Evolutionary conservation across 2,329 filamentous ascomycete species (phyloP).

Genomic region (Nectriaceae sp.): DNA sequence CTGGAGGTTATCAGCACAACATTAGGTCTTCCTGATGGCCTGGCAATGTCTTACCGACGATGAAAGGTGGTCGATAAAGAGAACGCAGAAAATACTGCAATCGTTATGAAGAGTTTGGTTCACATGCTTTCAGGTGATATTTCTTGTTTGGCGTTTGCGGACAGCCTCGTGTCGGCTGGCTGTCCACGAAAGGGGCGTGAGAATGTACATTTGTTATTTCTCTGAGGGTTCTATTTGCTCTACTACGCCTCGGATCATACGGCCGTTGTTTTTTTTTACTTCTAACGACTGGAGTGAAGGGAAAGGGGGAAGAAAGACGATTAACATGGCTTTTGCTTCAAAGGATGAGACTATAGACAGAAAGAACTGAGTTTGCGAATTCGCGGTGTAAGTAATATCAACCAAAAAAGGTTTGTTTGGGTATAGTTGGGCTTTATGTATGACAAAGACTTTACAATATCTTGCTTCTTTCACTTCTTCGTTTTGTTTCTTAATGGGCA

Average conservation of each 20-base stretch:
- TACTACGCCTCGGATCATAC: slow-evolving; percentile 23
- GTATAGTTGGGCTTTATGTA: slow-evolving; percentile 36
- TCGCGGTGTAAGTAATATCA: slow-evolving; percentile 40
- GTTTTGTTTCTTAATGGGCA: slow-evolving; percentile 19
- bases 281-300: slow-evolving; percentile 20
- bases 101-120: slow-evolving; percentile 14
- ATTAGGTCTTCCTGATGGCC: too few relatives aligned
- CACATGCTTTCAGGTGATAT: slow-evolving; percentile 14
- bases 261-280: slow-evolving; percentile 12
- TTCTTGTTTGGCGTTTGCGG: slow-evolving; percentile 23
- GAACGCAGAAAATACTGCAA: slow-evolving; percentile 7
- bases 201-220: slow-evolving; percentile 22
- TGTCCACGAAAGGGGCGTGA: slow-evolving; percentile 18
- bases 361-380: slow-evolving; percentile 32
- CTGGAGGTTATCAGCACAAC: too few relatives aligned
- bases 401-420: slow-evolving; percentile 36
- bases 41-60: too few relatives aligned
- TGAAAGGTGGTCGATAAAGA: slow-evolving; percentile 8
- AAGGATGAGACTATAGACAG: slow-evolving; percentile 39
- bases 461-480: slow-evolving; percentile 23
- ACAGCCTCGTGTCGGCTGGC: slow-evolving; percentile 12
- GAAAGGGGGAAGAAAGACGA: slow-evolving; percentile 27
- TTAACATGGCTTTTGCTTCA: slow-evolving; percentile 32
- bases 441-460: slow-evolving; percentile 32
- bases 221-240: slow-evolving; percentile 14